Percentiles rank a stretch among this genome's conserved stretches.
These are phyloP conservation scores for Prunus campanulata DNA, from an alignment of 306 rosid genomes.

Conservation along the genomic window DNA sequence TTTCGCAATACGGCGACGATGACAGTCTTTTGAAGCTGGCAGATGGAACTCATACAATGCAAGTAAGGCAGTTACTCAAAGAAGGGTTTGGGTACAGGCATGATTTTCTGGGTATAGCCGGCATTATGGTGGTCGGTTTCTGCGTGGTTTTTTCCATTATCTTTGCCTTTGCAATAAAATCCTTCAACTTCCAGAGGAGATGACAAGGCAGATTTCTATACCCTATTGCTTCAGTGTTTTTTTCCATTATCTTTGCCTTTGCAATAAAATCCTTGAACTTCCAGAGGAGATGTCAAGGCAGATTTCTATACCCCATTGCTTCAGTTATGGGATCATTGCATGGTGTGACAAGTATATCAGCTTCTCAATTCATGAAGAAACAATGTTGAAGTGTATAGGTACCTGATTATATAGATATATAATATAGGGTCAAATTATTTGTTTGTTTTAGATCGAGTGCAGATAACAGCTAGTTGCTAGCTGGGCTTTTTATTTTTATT, in stretches of 20 bases:
- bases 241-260: constrained; percentile 75
- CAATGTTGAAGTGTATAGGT: constrained; percentile 30
- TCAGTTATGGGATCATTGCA: constrained; percentile 3
- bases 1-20: constrained; percentile 84
- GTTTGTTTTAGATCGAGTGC: neutral
- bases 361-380: constrained; percentile 22
- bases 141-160: constrained; percentile 71
- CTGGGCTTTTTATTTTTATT: constrained; percentile 2
- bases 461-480: constrained; percentile 22
- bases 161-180: constrained; percentile 90
- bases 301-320: neutral
- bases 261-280: constrained; percentile 98
- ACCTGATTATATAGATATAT: constrained; percentile 16
- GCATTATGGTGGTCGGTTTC: constrained; percentile 83
- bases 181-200: constrained; percentile 99
- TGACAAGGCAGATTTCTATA: constrained; percentile 34
- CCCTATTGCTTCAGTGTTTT: constrained; percentile 29
- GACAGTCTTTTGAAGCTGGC: constrained; percentile 53
- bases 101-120: constrained; percentile 71
- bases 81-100: constrained; percentile 73
- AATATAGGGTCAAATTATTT: neutral
- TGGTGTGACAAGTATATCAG: constrained; percentile 18
- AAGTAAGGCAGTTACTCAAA: constrained; percentile 50
- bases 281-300: constrained; percentile 76
- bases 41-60: constrained; percentile 40